phyloP scores from a whole-genome alignment of 75 land plant genomes.

The Isoetes taiwanensis region DNA sequence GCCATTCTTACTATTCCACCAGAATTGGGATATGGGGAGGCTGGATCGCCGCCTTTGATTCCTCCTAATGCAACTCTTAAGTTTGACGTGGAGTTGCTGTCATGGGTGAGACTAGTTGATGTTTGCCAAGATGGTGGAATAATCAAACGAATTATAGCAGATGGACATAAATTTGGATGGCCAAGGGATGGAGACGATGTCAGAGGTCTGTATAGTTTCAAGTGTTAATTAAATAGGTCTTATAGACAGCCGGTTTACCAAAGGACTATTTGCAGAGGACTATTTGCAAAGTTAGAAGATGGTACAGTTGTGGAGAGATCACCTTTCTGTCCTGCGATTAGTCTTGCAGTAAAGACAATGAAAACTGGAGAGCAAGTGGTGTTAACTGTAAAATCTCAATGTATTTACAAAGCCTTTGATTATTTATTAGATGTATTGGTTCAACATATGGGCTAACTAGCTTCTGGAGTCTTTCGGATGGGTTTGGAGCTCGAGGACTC shows the following conservation, averaged over 20 bases:
- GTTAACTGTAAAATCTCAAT: slow-evolving; percentile 63
- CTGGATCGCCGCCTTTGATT: slow-evolving; percentile 56
- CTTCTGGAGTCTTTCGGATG: no score
- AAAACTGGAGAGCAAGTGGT: slow-evolving; percentile 58
- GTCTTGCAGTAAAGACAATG: slow-evolving; percentile 76
- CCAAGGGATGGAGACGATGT: slow-evolving; percentile 72
- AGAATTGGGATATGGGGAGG: slow-evolving; percentile 44
- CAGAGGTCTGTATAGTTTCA: slow-evolving; percentile 21
- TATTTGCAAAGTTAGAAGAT: slow-evolving; percentile 64
- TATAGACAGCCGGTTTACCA: no score
- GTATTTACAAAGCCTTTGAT: no score
- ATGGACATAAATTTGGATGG: slow-evolving; percentile 61
- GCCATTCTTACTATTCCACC: slow-evolving; percentile 60
- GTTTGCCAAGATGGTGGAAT: slow-evolving; percentile 63
- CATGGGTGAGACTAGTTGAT: slow-evolving; percentile 60
- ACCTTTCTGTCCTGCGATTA: slow-evolving; percentile 57
- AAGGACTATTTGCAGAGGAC: slow-evolving; percentile 49
- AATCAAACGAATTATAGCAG: slow-evolving; percentile 43
- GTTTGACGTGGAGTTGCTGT: slow-evolving; percentile 57
- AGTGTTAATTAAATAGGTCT: background rate
- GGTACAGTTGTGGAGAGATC: slow-evolving; percentile 63
- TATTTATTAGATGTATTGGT: no score
- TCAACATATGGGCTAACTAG: no score
- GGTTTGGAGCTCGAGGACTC: no score
- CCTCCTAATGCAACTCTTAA: slow-evolving; percentile 62